Percentiles rank a stretch among this genome's conserved stretches.
Conservation (phyloP, 192 early-diverging fungal species). For the Coemansia reversa region DNA sequence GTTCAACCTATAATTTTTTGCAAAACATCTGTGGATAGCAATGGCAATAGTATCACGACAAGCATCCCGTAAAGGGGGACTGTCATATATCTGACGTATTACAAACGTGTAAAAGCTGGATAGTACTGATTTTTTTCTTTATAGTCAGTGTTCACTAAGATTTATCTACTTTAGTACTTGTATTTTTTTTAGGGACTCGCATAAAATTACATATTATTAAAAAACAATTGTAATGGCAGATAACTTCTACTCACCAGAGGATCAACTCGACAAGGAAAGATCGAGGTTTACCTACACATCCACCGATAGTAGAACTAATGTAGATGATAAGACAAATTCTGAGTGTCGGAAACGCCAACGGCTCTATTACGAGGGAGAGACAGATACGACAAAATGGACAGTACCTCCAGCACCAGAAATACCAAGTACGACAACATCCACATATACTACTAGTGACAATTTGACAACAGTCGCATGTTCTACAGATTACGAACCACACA, state of each 20-base stretch:
- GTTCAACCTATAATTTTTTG: too few species aligned
- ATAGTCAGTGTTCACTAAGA: too few species aligned
- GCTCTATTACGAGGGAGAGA: constrained; percentile 42
- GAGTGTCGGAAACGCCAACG: constrained; percentile 19
- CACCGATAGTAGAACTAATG: neutral
- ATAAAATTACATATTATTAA: neutral
- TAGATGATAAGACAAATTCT: neutral
- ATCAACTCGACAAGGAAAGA: constrained; percentile 28
- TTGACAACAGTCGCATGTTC: too few species aligned
- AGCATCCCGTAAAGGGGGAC: too few species aligned
- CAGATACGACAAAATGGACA: constrained; percentile 44
- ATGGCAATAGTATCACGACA: too few species aligned
- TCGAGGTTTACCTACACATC: constrained; percentile 3
- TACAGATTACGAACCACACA: too few species aligned
- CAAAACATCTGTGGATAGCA: too few species aligned
- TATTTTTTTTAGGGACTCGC: neutral
- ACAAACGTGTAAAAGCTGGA: too few species aligned
- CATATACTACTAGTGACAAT: too few species aligned
- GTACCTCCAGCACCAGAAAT: constrained; percentile 40
- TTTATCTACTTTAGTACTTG: neutral
- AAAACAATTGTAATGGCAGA: neutral
- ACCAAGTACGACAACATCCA: neutral
- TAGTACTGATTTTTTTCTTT: too few species aligned
- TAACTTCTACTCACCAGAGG: constrained; percentile 34
- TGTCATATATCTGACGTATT: too few species aligned